Conservation (phyloP, 495 filamentous ascomycete genomes). For the Xeromyces bisporus region DNA sequence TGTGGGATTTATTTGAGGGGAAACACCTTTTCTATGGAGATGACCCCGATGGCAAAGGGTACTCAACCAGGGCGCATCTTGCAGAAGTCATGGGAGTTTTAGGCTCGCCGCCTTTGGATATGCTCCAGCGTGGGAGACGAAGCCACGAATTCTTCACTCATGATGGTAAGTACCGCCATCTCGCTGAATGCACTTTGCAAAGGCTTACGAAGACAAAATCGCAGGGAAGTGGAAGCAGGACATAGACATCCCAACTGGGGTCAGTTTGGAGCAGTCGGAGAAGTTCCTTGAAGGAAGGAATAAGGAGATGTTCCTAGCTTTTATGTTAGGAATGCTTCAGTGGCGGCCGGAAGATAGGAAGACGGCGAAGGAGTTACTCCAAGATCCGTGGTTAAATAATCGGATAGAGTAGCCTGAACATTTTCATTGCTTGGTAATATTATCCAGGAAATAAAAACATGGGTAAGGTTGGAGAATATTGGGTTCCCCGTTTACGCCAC, state of each 20-base stretch:
- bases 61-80: constrained; percentile 27
- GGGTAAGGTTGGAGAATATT: too few relatives aligned
- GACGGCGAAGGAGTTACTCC: constrained; percentile 25
- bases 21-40: constrained; percentile 26
- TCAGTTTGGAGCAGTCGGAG: constrained; percentile 19
- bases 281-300: constrained; percentile 16
- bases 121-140: constrained; percentile 20
- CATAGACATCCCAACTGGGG: constrained; percentile 9
- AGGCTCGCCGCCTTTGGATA: constrained; percentile 26
- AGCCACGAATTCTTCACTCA: constrained; percentile 21
- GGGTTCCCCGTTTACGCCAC: too few relatives aligned
- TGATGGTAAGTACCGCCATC: constrained; percentile 13
- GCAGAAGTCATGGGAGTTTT: constrained; percentile 29
- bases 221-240: constrained; percentile 19
- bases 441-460: too few relatives aligned
- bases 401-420: not conserved
- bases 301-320: constrained; percentile 23
- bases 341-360: constrained; percentile 30
- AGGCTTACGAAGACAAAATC: constrained; percentile 4
- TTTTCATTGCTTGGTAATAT: too few relatives aligned
- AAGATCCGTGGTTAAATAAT: constrained; percentile 26
- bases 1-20: constrained; percentile 32
- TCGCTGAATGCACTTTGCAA: constrained; percentile 1
- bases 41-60: constrained; percentile 24
- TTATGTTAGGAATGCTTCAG: constrained; percentile 31